A percentile compares a stretch with the other conserved stretches of the same genome.
phyloP scores from a whole-genome alignment of 2,329 filamentous ascomycete genomes.

The Clathrospora elynae region DNA sequence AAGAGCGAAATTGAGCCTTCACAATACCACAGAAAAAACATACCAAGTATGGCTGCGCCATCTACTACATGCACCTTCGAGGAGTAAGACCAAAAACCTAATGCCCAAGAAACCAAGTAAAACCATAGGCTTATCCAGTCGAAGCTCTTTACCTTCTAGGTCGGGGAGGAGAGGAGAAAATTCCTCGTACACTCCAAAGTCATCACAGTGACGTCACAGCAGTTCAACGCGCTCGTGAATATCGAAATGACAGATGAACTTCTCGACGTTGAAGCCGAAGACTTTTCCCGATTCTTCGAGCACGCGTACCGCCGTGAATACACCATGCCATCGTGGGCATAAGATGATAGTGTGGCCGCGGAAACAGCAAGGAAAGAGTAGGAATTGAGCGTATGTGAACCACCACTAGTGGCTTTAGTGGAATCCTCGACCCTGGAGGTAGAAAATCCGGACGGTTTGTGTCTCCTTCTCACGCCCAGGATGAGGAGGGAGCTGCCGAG shows the following conservation, averaged over 20 bases:
- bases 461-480: no score
- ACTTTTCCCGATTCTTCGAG: constrained; percentile 37
- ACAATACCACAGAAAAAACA: no score
- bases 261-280: constrained; percentile 22
- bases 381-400: background rate
- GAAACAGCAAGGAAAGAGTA: constrained; percentile 3
- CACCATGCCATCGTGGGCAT: constrained; percentile 15
- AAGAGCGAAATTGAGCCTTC: no score
- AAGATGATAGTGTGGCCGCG: background rate
- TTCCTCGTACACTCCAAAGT: constrained; percentile 29
- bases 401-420: background rate
- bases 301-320: constrained; percentile 36
- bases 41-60: constrained; percentile 9
- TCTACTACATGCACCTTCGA: constrained; percentile 9
- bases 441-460: no score
- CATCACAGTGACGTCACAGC: constrained; percentile 23
- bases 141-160: constrained; percentile 30
- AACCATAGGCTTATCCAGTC: constrained; percentile 24
- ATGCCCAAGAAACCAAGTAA: background rate
- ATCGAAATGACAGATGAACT: constrained; percentile 30
- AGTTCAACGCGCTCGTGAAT: constrained; percentile 28
- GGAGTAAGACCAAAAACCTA: constrained; percentile 4
- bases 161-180: constrained; percentile 23
- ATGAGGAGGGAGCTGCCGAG: no score
- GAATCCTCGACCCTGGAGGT: no score